Base-by-base conservation (phyloP, 192 early-diverging fungal species). In the Coemansia sp. region DNA sequence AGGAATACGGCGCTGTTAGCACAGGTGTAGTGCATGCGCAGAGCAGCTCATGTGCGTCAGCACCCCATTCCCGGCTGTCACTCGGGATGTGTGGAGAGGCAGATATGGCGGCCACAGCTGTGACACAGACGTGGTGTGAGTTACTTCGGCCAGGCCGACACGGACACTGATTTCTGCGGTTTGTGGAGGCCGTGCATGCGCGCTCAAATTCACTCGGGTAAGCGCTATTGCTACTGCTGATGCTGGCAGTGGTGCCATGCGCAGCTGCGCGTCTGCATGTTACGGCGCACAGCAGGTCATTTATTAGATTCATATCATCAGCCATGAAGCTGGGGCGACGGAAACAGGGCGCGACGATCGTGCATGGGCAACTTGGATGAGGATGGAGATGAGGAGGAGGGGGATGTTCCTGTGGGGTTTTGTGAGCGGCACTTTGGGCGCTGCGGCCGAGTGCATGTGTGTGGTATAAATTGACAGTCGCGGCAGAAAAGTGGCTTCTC, bases 291-390 rank as follows among this genome's bases (percentile, higher is more conserved):
- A 59, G 67, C 59, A 60, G 64, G 64, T 63, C 59, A 56, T 52
- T 50, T 58, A 62, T 57, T 23, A 67, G 55, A 66, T 67, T 66
- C 58, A 67, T 74, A 52, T 67, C 59, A 61, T 50, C 58, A 39
- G 57, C 55, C 27, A 32, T 23, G 36, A 30, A 42, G 55, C 64
- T 58, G 33, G 39, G 11, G 11, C 39, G 39, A 46, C 39, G 39
- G 39, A 46, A 46, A 46, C 39, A 46, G 39, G 39, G 14, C 33
- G 14, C 33, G 32, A 30, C 57, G 29, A 31, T 33, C 23, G 17
- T 32, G 20, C 57, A 8, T 30, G 30, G 23, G 17, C 57, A 24
- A 21, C 39, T 24, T 17, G 4, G n/a, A 22, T 21, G 19, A 50
- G 25, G 32, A 36, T 25, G 17, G 24, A 19, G 54, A 30, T 11